phyloP scores from a whole-genome alignment of 176 grass and related monocot species.

The Carex parvula region DNA sequence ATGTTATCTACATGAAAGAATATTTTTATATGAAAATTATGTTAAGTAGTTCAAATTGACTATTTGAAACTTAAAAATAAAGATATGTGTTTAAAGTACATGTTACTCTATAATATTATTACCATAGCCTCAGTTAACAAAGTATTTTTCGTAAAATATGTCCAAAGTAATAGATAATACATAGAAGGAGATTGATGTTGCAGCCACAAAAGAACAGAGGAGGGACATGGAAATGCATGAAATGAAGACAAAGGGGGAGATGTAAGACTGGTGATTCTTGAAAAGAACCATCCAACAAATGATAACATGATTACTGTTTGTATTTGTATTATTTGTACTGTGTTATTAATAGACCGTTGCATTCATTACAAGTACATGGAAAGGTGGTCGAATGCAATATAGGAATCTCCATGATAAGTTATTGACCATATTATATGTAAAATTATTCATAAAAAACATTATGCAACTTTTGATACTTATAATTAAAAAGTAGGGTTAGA shows the following conservation, averaged over 20 bases:
- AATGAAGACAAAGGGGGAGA: neutral
- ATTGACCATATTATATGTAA: too few species aligned
- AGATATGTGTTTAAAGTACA: too few species aligned
- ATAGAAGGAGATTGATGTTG: neutral
- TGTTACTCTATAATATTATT: too few species aligned
- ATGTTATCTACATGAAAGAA: too few species aligned
- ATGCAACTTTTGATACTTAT: too few species aligned
- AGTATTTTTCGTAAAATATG: too few species aligned
- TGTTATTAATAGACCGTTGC: slow-evolving; percentile 12
- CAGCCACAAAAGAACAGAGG: neutral
- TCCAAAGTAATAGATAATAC: neutral
- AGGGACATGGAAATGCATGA: neutral
- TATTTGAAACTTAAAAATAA: too few species aligned
- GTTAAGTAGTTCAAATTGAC: too few species aligned
- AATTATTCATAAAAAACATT: too few species aligned
- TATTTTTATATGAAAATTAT: too few species aligned
- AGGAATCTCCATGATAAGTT: neutral
- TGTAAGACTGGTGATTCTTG: neutral
- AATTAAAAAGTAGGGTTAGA: too few species aligned
- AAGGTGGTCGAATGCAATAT: neutral
- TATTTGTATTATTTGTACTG: slow-evolving; percentile 10
- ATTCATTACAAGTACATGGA: neutral
- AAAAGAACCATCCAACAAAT: neutral
- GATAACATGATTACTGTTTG: neutral
- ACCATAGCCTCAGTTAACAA: too few species aligned